These are phyloP conservation scores for Polytrichum formosum DNA, from an alignment of 225 moss, liverwort and hornwort genomes.

Conservation along the genomic window DNA sequence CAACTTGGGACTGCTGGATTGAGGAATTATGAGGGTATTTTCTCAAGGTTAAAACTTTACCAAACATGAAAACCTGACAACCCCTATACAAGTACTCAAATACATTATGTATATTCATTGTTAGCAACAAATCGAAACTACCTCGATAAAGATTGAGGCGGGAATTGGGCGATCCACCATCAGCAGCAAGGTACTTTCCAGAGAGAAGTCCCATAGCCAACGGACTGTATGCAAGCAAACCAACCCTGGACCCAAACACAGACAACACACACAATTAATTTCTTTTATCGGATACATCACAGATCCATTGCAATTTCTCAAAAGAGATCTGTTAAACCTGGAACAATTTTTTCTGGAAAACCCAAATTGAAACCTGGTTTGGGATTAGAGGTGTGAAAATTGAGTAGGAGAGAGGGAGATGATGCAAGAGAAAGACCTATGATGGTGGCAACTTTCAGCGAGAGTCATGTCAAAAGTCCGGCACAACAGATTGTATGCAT, in stretches of 20 bases:
- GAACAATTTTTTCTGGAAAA: no score
- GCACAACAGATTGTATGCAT: constrained; percentile 83
- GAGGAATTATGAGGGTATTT: neutral
- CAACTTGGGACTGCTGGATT: neutral
- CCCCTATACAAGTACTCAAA: neutral
- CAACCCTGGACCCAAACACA: constrained; percentile 44
- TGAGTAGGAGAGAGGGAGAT: neutral
- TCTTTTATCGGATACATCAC: constrained; percentile 1
- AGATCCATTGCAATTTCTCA: constrained; percentile 5
- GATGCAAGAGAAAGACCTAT: constrained; percentile 37
- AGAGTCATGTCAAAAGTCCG: constrained; percentile 81
- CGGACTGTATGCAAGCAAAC: constrained; percentile 78
- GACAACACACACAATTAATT: neutral
- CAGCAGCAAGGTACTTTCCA: constrained; percentile 60
- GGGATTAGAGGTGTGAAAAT: neutral
- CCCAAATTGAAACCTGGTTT: neutral
- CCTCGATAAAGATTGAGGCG: constrained; percentile 83
- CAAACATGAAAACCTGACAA: neutral
- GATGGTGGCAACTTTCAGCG: constrained; percentile 83
- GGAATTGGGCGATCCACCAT: constrained; percentile 49
- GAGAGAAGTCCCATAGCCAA: constrained; percentile 86
- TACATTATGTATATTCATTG: neutral
- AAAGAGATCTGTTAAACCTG: neutral
- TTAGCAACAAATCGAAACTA: constrained; percentile 10
- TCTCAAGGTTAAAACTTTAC: no score